Evolutionary conservation across 1,139 yeast species (phyloP).

Genomic region (Suhomyces maxii): DNA sequence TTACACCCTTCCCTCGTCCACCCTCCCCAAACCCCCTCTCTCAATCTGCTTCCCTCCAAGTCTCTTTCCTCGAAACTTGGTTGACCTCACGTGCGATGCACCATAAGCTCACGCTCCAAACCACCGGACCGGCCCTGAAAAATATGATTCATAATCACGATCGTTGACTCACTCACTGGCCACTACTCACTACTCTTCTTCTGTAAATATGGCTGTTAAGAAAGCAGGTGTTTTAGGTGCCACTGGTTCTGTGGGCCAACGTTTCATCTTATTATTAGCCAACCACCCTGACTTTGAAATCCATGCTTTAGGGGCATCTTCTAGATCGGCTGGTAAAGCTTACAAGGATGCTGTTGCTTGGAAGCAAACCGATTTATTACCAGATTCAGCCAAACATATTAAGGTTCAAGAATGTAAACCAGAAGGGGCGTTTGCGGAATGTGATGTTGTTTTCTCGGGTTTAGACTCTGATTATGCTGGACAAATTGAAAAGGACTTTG

Average conservation of each 20-base stretch:
- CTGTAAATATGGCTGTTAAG: conserved; percentile 21
- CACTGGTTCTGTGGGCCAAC: conserved; percentile 97
- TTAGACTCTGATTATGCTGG: conserved; percentile 94
- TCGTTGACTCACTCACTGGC: neutral
- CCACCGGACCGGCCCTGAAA: conserved; percentile 10
- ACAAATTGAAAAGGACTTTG: conserved; percentile 81
- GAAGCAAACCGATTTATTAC: conserved; percentile 89
- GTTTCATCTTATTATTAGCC: conserved; percentile 81
- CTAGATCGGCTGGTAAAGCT: conserved; percentile 89
- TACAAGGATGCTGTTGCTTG: conserved; percentile 87
- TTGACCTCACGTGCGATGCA: neutral
- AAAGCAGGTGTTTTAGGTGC: conserved; percentile 94
- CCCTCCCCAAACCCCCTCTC: no score
- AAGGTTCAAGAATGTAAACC: conserved; percentile 77
- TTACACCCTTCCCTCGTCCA: neutral
- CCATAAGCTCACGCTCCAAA: conserved; percentile 6
- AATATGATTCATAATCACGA: conserved; percentile 4
- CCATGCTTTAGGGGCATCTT: conserved; percentile 85
- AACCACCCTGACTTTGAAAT: conserved; percentile 90
- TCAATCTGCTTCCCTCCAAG: no score
- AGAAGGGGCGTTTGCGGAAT: conserved; percentile 70
- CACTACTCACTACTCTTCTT: conserved; percentile 1
- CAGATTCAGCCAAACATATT: conserved; percentile 61
- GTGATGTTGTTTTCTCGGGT: conserved; percentile 95
- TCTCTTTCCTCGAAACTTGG: no score